Evolutionary conservation across 495 filamentous ascomycete genomes (phyloP), one percentile per base, ranked within the genome.

Genomic region (Penicillium egyptiacum): DNA sequence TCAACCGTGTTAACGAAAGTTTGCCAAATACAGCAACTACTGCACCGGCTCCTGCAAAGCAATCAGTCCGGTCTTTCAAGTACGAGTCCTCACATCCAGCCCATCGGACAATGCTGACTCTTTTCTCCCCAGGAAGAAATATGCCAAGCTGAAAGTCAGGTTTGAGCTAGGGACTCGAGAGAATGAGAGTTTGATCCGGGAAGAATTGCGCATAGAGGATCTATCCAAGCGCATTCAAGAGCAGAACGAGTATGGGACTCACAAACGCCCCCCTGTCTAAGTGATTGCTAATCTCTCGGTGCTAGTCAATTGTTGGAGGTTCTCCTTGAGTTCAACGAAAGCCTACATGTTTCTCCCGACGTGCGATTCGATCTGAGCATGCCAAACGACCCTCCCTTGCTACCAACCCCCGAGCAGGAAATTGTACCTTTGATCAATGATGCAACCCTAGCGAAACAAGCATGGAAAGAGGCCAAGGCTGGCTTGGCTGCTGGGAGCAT

Each of bases 111-210:
- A 53, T 10, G 50, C 53, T 51, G 39, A 51, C 23, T 57, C 72
- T 76, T 4, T 74, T 73, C 60, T 73, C 70, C 80, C 63, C 71
- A 92, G 91, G 75, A 96, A 95, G 75, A 98, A 98, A 76, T 98
- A 93, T 73, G 85, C 89, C 53, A 98, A 98, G 76, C 85, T 96
- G 77, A 88, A 89, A 65, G 79, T 90, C 64, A 80, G 83, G 39
- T 98, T 97, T 63, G 91, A 97, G 62, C 80, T 87, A 42, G 83
- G 83, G 63, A 91, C 93, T 85, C 82, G 83, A 48, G 84, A 89
- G 48, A 92, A 86, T 62, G 89, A 95, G 65, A 78, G 79, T 37
- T 78, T 96, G 39, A 90, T 88, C 69, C 82, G 81, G 53, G 82
- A 89, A 37, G 91, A 94, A 68, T 83, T 89, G 68, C 86, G 88